Base-by-base conservation (phyloP, 176 grass and related monocot genomes). In the Carex parvula region DNA sequence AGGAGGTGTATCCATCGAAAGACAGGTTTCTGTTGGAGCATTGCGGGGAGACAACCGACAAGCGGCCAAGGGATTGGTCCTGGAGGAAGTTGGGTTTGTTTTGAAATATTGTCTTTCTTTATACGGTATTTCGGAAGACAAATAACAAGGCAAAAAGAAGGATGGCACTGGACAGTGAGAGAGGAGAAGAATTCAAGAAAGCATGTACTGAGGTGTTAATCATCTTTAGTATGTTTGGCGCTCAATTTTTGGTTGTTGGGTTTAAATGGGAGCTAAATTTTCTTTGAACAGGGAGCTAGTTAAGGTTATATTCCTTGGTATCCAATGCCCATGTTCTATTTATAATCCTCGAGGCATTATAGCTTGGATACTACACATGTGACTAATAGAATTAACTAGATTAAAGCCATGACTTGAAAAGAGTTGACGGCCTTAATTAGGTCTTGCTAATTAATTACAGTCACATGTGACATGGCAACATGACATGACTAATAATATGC, bases 1-100 rank as follows among this genome's bases (percentile, higher is more conserved):
- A 92, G 13, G 15, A 54, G 9, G 74, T 92, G 69, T 35, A 95
- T 8, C 93, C 93, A 92, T 70, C 62, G 85, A 81, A 81, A 90
- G 29, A 53, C 64, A 8, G 88, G 88, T 84, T 65, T 85, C 78
- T 95, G 67, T 6, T 21, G 11, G 0, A 91, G 60, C 89, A 94
- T 81, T 64, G 84, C 67, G 32, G 69, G 87, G 59, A 91, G 59
- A 52, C 83, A 91, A 5, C 92, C 89, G 6, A 91, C 32, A 41
- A 91, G 32, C 0, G 89, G 87, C 85, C 88, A 59, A 3, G 72
- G 60, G 2, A 12, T 7, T 0, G 92, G 89, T 0, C 58, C 89
- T 5, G 89, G 92, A 1, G 92, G 91, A 0, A 88, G 87, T 33
- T 66, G 29, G 3, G 1, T 82, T 82, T 61, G 57, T 20, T 82